phyloP scores from a whole-genome alignment of 495 filamentous ascomycete species.

The Immersiella caudata region DNA sequence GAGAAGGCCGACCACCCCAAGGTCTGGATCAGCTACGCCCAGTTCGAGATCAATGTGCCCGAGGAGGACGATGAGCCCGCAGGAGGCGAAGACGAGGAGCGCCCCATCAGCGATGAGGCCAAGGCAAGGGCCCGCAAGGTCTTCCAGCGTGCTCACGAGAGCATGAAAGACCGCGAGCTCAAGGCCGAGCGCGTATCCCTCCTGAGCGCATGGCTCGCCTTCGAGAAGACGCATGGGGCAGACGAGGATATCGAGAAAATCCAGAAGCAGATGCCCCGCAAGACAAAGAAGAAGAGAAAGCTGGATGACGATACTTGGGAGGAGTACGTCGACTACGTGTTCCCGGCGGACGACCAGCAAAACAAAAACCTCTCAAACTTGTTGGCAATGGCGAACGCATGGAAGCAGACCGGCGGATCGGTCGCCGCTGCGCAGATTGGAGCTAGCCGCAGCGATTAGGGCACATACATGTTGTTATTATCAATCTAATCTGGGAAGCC shows the following conservation, averaged over 20 bases:
- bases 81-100: slow-evolving; percentile 58
- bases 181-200: slow-evolving; percentile 92
- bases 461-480: background rate
- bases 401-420: slow-evolving; percentile 70
- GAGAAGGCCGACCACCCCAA: slow-evolving; percentile 96
- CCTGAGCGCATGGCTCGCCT: slow-evolving; percentile 87
- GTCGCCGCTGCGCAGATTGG: slow-evolving; percentile 21
- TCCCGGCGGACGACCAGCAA: slow-evolving; percentile 93
- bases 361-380: slow-evolving; percentile 82
- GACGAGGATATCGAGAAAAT: slow-evolving; percentile 80
- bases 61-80: slow-evolving; percentile 57
- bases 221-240: slow-evolving; percentile 82
- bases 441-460: background rate
- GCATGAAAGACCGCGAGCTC: slow-evolving; percentile 88
- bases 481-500: background rate
- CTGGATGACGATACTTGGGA: slow-evolving; percentile 94
- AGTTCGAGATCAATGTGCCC: slow-evolving; percentile 90
- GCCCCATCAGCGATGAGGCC: slow-evolving; percentile 77
- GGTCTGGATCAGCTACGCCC: slow-evolving; percentile 97
- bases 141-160: slow-evolving; percentile 84
- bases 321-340: slow-evolving; percentile 97
- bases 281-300: slow-evolving; percentile 91
- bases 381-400: slow-evolving; percentile 80
- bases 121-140: slow-evolving; percentile 78
- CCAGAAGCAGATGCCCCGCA: slow-evolving; percentile 88